phyloP scores from a whole-genome alignment of 495 filamentous ascomycete genomes.

The Cercophora sp. region DNA sequence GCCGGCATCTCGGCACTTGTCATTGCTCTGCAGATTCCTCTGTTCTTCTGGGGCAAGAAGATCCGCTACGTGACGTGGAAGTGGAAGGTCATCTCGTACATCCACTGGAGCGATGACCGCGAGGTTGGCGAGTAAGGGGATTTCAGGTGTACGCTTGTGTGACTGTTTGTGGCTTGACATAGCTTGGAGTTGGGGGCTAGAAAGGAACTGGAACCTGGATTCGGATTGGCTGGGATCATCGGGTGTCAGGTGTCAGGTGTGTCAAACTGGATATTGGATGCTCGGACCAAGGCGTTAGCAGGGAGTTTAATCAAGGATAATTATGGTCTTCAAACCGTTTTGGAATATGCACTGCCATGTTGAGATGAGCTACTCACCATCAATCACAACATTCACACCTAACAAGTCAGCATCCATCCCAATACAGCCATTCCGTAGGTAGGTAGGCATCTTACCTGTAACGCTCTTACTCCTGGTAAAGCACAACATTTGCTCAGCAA shows the following conservation, averaged over 20 bases:
- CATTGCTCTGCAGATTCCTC: constrained; percentile 38
- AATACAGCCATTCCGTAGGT: background rate
- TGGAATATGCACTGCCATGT: too few relatives aligned
- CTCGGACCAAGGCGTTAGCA: too few relatives aligned
- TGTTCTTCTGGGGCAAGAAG: constrained; percentile 48
- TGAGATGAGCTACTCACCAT: too few relatives aligned
- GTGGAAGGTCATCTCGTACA: constrained; percentile 44
- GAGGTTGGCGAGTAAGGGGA: constrained; percentile 51
- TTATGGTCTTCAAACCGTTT: too few relatives aligned
- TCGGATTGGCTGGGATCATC: too few relatives aligned
- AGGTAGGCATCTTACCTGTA: constrained; percentile 20
- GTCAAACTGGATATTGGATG: too few relatives aligned
- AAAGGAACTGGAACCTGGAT: too few relatives aligned
- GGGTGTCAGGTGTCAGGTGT: too few relatives aligned
- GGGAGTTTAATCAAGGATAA: too few relatives aligned
- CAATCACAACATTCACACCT: constrained; percentile 42
- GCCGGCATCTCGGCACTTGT: constrained; percentile 44
- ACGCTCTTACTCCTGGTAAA: constrained; percentile 38
- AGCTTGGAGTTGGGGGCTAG: too few relatives aligned
- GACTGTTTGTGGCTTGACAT: too few relatives aligned
- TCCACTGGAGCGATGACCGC: constrained; percentile 45
- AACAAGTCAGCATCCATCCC: background rate
- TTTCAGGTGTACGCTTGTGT: too few relatives aligned
- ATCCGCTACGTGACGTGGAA: constrained; percentile 43
- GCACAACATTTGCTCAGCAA: constrained; percentile 43